A percentile compares a stretch with the other conserved stretches of the same genome.
Evolutionary conservation across 2,329 filamentous ascomycete species (phyloP).

Genomic region (Aspergillus quadricinctus): DNA sequence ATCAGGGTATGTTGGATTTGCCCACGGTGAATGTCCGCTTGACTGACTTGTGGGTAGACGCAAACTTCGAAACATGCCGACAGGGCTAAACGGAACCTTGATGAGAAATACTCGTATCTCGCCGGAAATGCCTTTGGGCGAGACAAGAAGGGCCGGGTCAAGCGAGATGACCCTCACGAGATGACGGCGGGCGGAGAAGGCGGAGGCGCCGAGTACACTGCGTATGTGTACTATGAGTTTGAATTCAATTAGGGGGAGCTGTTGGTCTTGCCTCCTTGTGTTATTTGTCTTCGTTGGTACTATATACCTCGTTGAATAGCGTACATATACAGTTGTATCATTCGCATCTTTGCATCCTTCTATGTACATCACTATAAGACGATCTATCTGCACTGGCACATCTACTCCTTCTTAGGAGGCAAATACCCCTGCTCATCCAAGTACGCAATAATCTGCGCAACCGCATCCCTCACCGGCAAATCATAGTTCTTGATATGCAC

Average conservation of each 20-base stretch:
- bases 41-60: constrained; percentile 52
- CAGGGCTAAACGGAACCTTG: constrained; percentile 74
- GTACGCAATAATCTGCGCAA: constrained; percentile 77
- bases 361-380: not conserved
- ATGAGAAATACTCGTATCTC: constrained; percentile 82
- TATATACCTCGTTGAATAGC: constrained; percentile 8
- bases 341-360: not conserved
- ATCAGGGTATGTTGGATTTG: constrained; percentile 63
- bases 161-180: constrained; percentile 86
- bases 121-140: constrained; percentile 90
- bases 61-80: constrained; percentile 69
- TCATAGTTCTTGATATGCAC: constrained; percentile 80
- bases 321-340: constrained; percentile 8
- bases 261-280: constrained; percentile 2
- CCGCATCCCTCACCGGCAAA: constrained; percentile 81
- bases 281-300: constrained; percentile 2
- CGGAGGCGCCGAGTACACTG: constrained; percentile 80
- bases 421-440: constrained; percentile 65
- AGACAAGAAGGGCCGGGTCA: constrained; percentile 88
- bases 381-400: not conserved
- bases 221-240: constrained; percentile 96
- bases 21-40: not conserved
- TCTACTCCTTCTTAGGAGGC: constrained; percentile 34
- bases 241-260: constrained; percentile 57
- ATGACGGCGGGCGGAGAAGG: constrained; percentile 70